Base-by-base conservation (phyloP, 192 early-diverging fungal genomes). In the Gaertneriomyces semiglobifer region DNA sequence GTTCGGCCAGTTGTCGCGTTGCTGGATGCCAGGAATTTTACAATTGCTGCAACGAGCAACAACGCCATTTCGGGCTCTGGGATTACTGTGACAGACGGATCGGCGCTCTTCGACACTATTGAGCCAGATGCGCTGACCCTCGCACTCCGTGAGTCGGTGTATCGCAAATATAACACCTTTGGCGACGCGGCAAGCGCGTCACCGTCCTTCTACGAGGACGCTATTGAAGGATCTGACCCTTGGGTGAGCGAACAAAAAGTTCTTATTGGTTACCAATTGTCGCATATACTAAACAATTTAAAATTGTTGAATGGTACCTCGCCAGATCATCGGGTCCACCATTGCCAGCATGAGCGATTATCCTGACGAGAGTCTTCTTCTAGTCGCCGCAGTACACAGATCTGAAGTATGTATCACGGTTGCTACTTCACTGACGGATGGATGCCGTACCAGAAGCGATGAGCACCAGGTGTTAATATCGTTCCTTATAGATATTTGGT, bases 401-500 rank as follows among this genome's bases (percentile, higher is more conserved):
- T 57, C 12, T 38, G 55, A 57, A 20, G 33, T 57, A 38, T 11
- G 14, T 57, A 57, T 12, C 11, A 57, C 14, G n/a, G 8, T 56
- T 19, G 55, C 25, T 33, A 9, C 14, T 12, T 57, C 11, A 38
- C 12, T 16, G 11, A 12, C 12, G 33, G 48, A 18, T 18, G 11
- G n/a, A n/a, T n/a, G n/a, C n/a, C 3, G 0, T n/a, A 18, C 48
- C 18, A 50, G 2, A 2, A 1, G 3, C 18, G 12, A 51, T 14
- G 18, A 51, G 48, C 14, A 51, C 18, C 2, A 2, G 2, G 55
- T 16, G 20, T 20, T 2, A 57, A 1, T 3, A 1, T 12, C 2
- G 12, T 38, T 57, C 20, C 11, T 9, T 40, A 5, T 51, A 68
- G 66, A 48, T 68, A 38, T 68, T 60, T 45, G 57, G 58, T 18